A percentile compares a stretch with the other conserved stretches of the same genome.
Evolutionary conservation across 2,329 filamentous ascomycete genomes (phyloP).

Genomic region (Clonostachys solani): DNA sequence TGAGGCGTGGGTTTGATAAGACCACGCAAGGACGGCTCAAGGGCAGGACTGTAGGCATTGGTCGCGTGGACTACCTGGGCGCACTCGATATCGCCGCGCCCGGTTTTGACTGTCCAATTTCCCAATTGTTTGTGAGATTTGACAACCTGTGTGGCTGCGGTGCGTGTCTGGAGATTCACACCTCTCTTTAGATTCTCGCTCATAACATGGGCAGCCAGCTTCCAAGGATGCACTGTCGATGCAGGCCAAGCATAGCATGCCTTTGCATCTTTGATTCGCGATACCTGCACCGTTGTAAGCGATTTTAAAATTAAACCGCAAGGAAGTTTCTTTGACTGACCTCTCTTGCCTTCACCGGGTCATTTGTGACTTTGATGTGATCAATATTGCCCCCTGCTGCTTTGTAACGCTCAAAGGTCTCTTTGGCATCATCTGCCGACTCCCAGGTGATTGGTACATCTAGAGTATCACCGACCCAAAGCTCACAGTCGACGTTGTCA

Average conservation of each 20-base stretch:
- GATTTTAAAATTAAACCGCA: too few species aligned
- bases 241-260: constrained; percentile 9
- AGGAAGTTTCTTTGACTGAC: not conserved
- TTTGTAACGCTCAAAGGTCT: constrained; percentile 4
- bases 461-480: constrained; percentile 8
- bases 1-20: constrained; percentile 6
- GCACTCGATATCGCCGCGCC: constrained; percentile 4
- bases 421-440: constrained; percentile 2
- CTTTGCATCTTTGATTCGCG: constrained; percentile 5
- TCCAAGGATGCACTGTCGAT: constrained; percentile 7
- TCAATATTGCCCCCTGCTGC: constrained; percentile 6
- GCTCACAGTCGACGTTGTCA: constrained; percentile 6
- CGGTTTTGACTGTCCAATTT: constrained; percentile 4
- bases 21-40: constrained; percentile 5
- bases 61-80: constrained; percentile 6
- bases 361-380: constrained; percentile 5
- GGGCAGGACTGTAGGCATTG: constrained; percentile 6
- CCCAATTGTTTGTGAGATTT: not conserved
- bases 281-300: constrained; percentile 2
- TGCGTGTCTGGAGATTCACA: constrained; percentile 5
- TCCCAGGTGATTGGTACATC: constrained; percentile 7
- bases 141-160: not conserved
- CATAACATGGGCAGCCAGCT: constrained; percentile 7
- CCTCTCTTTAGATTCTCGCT: constrained; percentile 5
- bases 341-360: constrained; percentile 3